Evolutionary conservation across 1,139 yeast species (phyloP).

Genomic region (Saccharomyces hybrid): DNA sequence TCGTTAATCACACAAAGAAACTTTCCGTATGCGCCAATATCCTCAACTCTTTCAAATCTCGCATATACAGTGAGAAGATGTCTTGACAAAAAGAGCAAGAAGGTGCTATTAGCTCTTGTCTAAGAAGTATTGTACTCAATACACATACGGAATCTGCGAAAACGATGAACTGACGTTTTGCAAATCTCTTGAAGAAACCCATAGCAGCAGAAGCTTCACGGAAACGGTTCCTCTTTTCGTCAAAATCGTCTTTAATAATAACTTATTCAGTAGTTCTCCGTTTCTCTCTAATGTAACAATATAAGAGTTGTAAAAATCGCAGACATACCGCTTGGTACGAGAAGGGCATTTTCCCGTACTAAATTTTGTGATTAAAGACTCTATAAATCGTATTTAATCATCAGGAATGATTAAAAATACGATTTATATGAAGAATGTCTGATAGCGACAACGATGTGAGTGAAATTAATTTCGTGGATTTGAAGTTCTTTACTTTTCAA

Average conservation of each 20-base stretch:
- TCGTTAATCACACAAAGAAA: constrained; percentile 90
- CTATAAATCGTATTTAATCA: too few relatives aligned
- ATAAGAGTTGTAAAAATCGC: constrained; percentile 79
- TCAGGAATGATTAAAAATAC: too few relatives aligned
- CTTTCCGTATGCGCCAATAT: constrained; percentile 58
- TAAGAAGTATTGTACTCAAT: constrained; percentile 50
- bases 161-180: constrained; percentile 79
- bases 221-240: neutral
- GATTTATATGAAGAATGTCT: too few relatives aligned
- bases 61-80: constrained; percentile 86
- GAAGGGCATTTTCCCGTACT: constrained; percentile 45
- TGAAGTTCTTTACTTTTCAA: too few relatives aligned
- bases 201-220: constrained; percentile 45
- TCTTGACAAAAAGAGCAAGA: constrained; percentile 74
- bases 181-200: constrained; percentile 85
- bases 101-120: constrained; percentile 52
- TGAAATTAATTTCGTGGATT: too few relatives aligned
- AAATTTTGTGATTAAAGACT: too few relatives aligned
- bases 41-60: constrained; percentile 59
- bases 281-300: constrained; percentile 41
- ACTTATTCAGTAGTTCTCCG: constrained; percentile 33
- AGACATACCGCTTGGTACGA: constrained; percentile 93
- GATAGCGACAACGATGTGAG: too few relatives aligned
- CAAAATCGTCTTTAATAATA: neutral
- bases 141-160: constrained; percentile 74